These are phyloP conservation scores for Geotrichum bryndzae DNA, from an alignment of 1,139 yeast species.

Conservation along the genomic window DNA sequence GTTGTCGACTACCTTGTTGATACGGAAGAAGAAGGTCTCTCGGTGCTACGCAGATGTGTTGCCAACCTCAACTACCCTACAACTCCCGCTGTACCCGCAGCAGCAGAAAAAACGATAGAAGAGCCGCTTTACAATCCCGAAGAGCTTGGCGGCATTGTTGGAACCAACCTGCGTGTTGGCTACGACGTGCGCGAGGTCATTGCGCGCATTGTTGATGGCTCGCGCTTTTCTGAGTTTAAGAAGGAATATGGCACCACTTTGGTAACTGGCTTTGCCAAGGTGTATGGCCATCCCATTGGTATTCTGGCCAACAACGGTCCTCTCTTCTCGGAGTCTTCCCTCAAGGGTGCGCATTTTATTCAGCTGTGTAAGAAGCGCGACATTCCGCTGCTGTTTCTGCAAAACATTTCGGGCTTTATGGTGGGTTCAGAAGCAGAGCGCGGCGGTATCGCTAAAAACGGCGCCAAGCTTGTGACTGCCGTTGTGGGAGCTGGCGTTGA, in stretches of 20 bases:
- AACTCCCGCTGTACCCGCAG: conserved; percentile 14
- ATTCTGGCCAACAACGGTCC: conserved; percentile 37
- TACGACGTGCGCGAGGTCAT: conserved; percentile 35
- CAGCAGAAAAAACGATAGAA: conserved; percentile 19
- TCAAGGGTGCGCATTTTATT: conserved; percentile 36
- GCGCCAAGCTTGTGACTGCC: conserved; percentile 36
- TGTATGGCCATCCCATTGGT: conserved; percentile 35
- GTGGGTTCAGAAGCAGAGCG: conserved; percentile 36
- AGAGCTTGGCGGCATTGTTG: conserved; percentile 34
- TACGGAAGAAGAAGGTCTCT: conserved; percentile 35
- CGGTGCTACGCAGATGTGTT: conserved; percentile 31
- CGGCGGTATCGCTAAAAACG: conserved; percentile 37
- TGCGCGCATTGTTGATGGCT: conserved; percentile 36
- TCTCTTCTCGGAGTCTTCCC: conserved; percentile 33
- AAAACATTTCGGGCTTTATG: conserved; percentile 37
- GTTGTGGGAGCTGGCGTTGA: conserved; percentile 36
- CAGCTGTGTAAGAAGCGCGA: conserved; percentile 35
- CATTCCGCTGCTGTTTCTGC: conserved; percentile 34
- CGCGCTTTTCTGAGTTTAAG: conserved; percentile 34
- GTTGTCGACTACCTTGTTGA: conserved; percentile 35
- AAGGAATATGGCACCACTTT: conserved; percentile 33
- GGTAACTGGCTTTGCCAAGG: conserved; percentile 32
- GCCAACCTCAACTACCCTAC: conserved; percentile 29
- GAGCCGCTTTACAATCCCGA: conserved; percentile 33
- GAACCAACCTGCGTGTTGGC: conserved; percentile 32